These are phyloP conservation scores for Peronosclerospora sorghi DNA, from an alignment of 352 stramenopile genomes.

Conservation along the genomic window DNA sequence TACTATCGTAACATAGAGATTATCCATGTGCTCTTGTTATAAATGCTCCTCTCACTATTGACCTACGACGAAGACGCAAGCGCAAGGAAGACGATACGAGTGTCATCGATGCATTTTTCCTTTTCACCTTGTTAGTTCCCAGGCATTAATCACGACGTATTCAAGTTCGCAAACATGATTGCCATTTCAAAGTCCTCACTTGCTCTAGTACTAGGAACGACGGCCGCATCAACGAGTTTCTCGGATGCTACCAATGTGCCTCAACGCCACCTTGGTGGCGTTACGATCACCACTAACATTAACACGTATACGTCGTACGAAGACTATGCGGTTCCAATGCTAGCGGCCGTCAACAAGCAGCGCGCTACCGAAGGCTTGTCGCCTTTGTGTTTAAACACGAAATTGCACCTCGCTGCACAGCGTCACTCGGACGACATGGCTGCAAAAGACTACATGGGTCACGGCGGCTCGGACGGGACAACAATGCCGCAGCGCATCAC, in stretches of 20 bases:
- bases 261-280: constrained; percentile 4
- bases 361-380: constrained; percentile 23
- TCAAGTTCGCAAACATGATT: too few species aligned
- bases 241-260: constrained; percentile 5
- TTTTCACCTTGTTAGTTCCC: too few species aligned
- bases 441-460: constrained; percentile 32
- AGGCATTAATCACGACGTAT: too few species aligned
- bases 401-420: constrained; percentile 13
- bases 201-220: constrained; percentile 9
- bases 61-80: too few species aligned
- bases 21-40: too few species aligned
- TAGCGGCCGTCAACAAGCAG: constrained; percentile 33
- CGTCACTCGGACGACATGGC: constrained; percentile 34
- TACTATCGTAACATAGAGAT: too few species aligned
- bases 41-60: too few species aligned
- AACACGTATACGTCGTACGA: constrained; percentile 12
- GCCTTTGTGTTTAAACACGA: constrained; percentile 31
- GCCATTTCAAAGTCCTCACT: constrained; percentile 11
- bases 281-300: constrained; percentile 7
- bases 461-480: constrained; percentile 30
- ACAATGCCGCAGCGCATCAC: constrained; percentile 28
- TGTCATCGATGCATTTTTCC: too few species aligned
- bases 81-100: too few species aligned
- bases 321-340: constrained; percentile 15
- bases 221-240: constrained; percentile 6